Evolutionary conservation across 2,329 filamentous ascomycete genomes (phyloP).

Genomic region (Pseudocercospora fuligena): DNA sequence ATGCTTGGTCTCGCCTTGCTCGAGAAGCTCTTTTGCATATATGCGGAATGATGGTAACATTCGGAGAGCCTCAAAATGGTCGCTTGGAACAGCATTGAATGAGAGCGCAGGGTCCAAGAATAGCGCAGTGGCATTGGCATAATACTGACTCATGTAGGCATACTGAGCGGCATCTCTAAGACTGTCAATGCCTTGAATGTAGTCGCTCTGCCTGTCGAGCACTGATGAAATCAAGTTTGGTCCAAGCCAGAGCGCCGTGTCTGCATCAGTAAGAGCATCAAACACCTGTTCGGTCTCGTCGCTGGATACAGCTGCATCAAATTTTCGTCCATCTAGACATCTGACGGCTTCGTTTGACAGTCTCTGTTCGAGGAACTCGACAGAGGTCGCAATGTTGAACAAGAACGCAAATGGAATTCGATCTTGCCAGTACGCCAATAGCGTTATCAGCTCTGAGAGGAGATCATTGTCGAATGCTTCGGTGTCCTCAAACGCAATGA

Average conservation of each 20-base stretch:
- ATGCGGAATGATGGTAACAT: conserved; percentile 70
- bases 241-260: conserved; percentile 66
- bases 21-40: conserved; percentile 36
- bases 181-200: conserved; percentile 74
- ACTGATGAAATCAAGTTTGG: conserved; percentile 65
- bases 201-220: conserved; percentile 74
- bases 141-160: conserved; percentile 85
- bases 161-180: conserved; percentile 70
- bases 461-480: conserved; percentile 77
- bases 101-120: conserved; percentile 54
- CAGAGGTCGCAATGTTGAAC: conserved; percentile 80
- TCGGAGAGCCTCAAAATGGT: conserved; percentile 70
- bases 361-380: conserved; percentile 77
- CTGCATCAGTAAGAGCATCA: conserved; percentile 64
- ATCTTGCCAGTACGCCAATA: conserved; percentile 73
- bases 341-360: conserved; percentile 71
- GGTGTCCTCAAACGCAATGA: conserved; percentile 78
- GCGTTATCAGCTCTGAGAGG: conserved; percentile 71
- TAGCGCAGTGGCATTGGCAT: conserved; percentile 74
- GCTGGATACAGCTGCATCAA: conserved; percentile 75
- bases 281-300: conserved; percentile 76
- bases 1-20: conserved; percentile 33
- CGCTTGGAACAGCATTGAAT: conserved; percentile 54
- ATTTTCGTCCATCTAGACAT: conserved; percentile 71
- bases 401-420: conserved; percentile 77